Evolutionary conservation across 2,329 filamentous ascomycete species (phyloP).

Genomic region (Penicillium psychrosexuale): DNA sequence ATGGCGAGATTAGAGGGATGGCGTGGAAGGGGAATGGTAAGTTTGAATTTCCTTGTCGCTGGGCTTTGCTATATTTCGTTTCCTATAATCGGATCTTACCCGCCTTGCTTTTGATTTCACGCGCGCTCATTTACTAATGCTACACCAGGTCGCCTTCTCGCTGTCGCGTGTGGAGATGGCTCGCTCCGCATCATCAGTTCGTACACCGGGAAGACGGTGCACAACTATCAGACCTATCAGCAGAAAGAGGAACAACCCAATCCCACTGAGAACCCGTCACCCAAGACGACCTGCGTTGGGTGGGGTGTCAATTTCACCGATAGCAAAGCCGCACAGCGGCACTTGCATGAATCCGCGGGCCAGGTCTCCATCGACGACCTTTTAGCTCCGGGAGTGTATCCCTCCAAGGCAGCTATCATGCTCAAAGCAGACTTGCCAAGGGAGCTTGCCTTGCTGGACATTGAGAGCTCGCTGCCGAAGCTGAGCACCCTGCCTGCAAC

Average conservation of each 20-base stretch:
- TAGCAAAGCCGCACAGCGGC: conserved; percentile 43
- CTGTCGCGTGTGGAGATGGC: conserved; percentile 80
- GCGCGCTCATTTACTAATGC: background rate
- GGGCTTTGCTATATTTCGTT: background rate
- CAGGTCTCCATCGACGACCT: conserved; percentile 44
- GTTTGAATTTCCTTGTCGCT: conserved; percentile 19
- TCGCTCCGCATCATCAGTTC: conserved; percentile 71
- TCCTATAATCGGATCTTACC: background rate
- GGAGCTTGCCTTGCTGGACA: conserved; percentile 70
- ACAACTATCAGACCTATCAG: conserved; percentile 56
- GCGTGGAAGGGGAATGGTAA: conserved; percentile 68
- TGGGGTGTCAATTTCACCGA: conserved; percentile 58
- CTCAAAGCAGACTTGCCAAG: conserved; percentile 61
- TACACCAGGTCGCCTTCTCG: conserved; percentile 60
- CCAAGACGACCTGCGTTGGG: conserved; percentile 48
- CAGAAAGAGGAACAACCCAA: conserved; percentile 9
- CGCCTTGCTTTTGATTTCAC: background rate
- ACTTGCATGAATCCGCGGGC: conserved; percentile 36
- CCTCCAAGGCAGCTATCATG: conserved; percentile 35
- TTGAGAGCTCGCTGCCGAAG: conserved; percentile 72
- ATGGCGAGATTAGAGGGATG: conserved; percentile 45
- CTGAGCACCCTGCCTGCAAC: conserved; percentile 67
- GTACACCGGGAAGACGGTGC: conserved; percentile 76
- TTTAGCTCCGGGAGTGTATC: conserved; percentile 38
- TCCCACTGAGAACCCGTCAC: background rate